Base-by-base conservation (phyloP, 768 basidiomycete genomes). In the Daedalea quercina region DNA sequence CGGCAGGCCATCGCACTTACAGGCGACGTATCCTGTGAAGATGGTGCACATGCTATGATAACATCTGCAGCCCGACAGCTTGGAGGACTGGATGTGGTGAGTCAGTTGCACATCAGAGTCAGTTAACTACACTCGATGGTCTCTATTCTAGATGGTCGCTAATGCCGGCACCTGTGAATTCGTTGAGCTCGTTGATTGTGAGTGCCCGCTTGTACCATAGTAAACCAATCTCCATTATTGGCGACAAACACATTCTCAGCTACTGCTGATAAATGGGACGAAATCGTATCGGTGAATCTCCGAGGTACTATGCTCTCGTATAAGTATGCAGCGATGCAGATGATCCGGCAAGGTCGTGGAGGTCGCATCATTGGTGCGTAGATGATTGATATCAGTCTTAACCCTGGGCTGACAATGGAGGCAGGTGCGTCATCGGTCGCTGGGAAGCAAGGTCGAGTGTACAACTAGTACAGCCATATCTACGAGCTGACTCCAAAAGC, bases 1-100 rank as follows among this genome's bases (percentile, higher is more conserved):
- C 60, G 53, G 11, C 60, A 52, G 44, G 51, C 68, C 6, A 41
- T 58, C 9, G 26, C 59, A 24, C 55, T 70, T 1, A 41, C 67
- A 8, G 75, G 63, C 1, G 76, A 81, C 54, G 73, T 81, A 1
- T 58, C 67, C 4, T 34, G 58, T 1, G 78, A 79, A 47, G 56
- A 50, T 0, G 68, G 47, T 4, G 77, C 80, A 1, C 63, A 70
- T 44, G 54, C 25, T 1, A 67, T 79, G 66, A 61, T 81, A 2
- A 62, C 61, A 1, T 44, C 47, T 0, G 56, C 57, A 2, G 57
- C 62, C 0, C 43, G 64, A 7, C 54, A 54, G 2, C 63, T 79
- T 8, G 78, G 77, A 1, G 59, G 71, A 1, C 56, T 81, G 15
- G 75, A 80, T 55, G 73, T 78, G 13, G 79, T 79, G 47, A 52